Conservation (phyloP, 192 early-diverging fungal species). For the Backusella luteola region DNA sequence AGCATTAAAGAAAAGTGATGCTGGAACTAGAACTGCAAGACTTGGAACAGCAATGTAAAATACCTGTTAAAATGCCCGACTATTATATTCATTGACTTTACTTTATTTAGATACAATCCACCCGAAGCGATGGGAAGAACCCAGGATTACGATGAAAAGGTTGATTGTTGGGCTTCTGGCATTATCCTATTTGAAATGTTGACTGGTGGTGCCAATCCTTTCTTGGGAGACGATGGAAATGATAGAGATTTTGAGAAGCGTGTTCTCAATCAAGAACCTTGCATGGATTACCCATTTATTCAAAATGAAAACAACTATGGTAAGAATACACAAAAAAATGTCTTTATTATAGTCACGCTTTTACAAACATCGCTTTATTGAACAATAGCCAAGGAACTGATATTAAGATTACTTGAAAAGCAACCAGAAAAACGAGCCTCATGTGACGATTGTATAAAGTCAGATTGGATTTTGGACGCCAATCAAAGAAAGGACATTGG, state of each 20-base stretch:
- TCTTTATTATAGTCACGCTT: neutral
- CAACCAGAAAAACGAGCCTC: neutral
- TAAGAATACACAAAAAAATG: neutral
- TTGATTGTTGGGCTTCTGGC: neutral
- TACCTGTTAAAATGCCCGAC: neutral
- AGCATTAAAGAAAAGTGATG: neutral
- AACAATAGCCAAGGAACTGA: neutral
- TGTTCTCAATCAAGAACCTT: neutral
- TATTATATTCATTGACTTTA: neutral
- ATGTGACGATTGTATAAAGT: neutral
- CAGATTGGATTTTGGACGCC: neutral
- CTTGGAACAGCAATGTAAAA: neutral
- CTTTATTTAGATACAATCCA: neutral
- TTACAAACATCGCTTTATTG: neutral
- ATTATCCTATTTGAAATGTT: neutral
- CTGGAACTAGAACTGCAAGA: neutral
- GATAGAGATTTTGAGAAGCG: neutral
- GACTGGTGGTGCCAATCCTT: neutral
- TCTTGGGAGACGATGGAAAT: neutral
- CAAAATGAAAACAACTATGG: neutral
- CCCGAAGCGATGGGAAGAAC: neutral
- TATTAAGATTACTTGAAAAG: slow-evolving; percentile 1
- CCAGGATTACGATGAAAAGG: neutral
- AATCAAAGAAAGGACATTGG: neutral
- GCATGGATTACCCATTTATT: neutral